Conservation (phyloP, 768 basidiomycete species). For the Leccinum rimulosum region DNA sequence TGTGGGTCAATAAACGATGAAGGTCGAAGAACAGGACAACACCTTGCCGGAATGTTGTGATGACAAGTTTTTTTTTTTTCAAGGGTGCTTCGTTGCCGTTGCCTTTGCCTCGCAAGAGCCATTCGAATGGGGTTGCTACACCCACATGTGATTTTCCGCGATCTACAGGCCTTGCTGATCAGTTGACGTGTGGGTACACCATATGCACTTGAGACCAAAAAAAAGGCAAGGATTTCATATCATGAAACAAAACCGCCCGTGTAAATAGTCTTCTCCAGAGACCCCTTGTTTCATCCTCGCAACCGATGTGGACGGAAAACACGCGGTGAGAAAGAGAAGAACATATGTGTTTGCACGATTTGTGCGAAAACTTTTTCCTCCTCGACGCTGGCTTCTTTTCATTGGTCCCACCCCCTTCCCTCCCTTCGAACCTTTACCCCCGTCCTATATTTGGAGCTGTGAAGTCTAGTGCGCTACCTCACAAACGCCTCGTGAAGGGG, state of each 20-base stretch:
- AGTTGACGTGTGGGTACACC: not conserved
- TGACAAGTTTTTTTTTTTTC: not conserved
- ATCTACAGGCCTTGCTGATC: conserved; percentile 17
- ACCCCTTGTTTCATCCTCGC: conserved; percentile 22
- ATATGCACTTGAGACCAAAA: not conserved
- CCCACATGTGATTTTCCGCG: conserved; percentile 3
- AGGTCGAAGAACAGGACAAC: not conserved
- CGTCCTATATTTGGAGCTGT: not conserved
- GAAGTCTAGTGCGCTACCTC: conserved; percentile 12
- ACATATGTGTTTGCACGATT: not conserved
- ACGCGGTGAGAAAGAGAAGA: conserved; percentile 4
- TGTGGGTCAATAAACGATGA: not conserved
- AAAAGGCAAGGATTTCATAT: conserved; percentile 17
- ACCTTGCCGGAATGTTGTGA: not conserved
- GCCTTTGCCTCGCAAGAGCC: not conserved
- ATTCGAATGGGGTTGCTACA: not conserved
- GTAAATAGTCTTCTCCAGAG: conserved; percentile 1
- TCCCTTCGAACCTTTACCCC: not conserved
- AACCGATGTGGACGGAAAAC: conserved; percentile 9
- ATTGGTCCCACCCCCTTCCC: not conserved
- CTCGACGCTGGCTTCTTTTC: not conserved
- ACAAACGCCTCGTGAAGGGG: conserved; percentile 21
- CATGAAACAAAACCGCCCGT: conserved; percentile 4
- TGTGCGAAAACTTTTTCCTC: not conserved
- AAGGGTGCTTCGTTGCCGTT: not conserved